Percentiles rank a stretch among this genome's conserved stretches.
phyloP scores from a whole-genome alignment of 805 yeast genomes.

The Starmerella bacillaris region DNA sequence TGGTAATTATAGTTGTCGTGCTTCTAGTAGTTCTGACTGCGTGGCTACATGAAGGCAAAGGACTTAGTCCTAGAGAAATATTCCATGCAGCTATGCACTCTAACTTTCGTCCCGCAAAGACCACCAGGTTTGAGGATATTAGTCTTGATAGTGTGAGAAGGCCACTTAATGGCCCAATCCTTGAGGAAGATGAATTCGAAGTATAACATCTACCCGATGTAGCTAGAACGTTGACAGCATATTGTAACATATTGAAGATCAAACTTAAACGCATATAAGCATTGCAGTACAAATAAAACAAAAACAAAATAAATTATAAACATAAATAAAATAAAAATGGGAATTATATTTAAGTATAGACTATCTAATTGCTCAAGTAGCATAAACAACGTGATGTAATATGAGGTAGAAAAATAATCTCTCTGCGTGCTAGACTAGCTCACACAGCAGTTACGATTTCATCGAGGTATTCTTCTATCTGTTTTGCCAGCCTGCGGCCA shows the following conservation, averaged over 20 bases:
- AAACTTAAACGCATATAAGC: too few relatives aligned
- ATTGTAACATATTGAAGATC: too few relatives aligned
- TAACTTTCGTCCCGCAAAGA: constrained; percentile 1
- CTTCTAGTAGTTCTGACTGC: constrained; percentile 11
- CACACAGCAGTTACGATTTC: constrained; percentile 6
- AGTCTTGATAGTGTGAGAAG: constrained; percentile 10
- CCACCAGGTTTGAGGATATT: constrained; percentile 9
- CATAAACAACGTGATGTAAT: too few relatives aligned
- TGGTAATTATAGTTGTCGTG: constrained; percentile 22
- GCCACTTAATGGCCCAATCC: constrained; percentile 13
- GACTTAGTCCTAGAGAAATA: constrained; percentile 10
- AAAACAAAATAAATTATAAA: too few relatives aligned
- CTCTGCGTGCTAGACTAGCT: too few relatives aligned
- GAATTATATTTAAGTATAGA: too few relatives aligned
- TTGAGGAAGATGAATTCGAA: constrained; percentile 14
- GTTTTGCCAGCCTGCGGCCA: constrained; percentile 78
- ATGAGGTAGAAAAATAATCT: too few relatives aligned
- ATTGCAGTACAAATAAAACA: too few relatives aligned
- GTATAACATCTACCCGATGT: too few relatives aligned
- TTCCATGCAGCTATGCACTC: constrained; percentile 15
- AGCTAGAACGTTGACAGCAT: too few relatives aligned
- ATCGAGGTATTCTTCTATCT: constrained; percentile 35
- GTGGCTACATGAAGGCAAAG: constrained; percentile 14
- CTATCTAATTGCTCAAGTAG: too few relatives aligned
- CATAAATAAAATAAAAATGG: too few relatives aligned